phyloP scores from a whole-genome alignment of 1,139 yeast genomes.

The Wickerhamiella infanticola region DNA sequence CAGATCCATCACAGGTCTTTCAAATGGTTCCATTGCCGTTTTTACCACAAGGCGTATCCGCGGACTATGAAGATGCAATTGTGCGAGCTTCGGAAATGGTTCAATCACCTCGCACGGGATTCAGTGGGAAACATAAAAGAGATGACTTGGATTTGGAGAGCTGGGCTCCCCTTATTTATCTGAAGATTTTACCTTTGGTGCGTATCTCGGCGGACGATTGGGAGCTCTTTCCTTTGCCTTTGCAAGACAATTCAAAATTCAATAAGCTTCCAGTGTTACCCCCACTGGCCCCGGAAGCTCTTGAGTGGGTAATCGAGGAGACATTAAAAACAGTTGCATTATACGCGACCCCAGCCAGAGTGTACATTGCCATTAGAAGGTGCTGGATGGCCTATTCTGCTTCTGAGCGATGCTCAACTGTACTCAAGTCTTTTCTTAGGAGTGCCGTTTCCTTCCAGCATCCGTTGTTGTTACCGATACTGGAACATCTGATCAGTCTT shows the following conservation, averaged over 20 bases:
- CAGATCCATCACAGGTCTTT: not conserved
- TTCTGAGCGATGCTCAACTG: not conserved
- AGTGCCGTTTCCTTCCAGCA: not conserved
- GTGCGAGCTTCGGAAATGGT: not conserved
- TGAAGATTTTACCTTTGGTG: not conserved
- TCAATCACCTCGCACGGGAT: not conserved
- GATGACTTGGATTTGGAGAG: not conserved
- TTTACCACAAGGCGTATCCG: not conserved
- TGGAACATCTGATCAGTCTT: not conserved
- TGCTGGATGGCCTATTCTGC: not conserved
- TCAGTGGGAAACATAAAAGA: not conserved
- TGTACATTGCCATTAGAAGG: not conserved
- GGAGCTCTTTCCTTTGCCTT: not conserved
- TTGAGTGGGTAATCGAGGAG: not conserved
- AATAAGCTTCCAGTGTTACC: not conserved
- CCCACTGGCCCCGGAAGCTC: not conserved
- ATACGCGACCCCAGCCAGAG: not conserved
- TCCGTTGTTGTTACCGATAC: not conserved
- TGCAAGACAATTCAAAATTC: not conserved
- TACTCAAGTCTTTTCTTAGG: not conserved
- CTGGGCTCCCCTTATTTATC: not conserved
- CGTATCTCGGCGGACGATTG: not conserved
- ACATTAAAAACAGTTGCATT: not conserved
- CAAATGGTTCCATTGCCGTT: not conserved
- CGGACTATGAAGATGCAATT: not conserved